phyloP scores from a whole-genome alignment of 306 rosid genomes.

The Leucaena leucocephala region DNA sequence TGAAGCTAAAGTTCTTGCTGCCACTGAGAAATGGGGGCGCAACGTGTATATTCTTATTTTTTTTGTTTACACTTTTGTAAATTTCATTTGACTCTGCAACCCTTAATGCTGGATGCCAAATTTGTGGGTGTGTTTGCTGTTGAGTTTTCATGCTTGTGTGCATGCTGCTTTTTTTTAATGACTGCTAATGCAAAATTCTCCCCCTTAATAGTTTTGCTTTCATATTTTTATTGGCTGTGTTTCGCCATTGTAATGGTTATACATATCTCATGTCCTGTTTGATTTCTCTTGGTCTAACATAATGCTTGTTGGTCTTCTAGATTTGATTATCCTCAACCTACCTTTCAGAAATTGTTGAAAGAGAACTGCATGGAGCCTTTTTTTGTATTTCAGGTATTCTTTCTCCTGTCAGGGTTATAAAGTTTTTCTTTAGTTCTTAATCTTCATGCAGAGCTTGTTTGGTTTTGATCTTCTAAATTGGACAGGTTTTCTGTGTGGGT shows the following conservation, averaged over 20 bases:
- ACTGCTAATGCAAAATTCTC: not conserved
- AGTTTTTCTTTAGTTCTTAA: not conserved
- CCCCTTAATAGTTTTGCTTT: not conserved
- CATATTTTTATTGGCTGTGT: conserved; percentile 16
- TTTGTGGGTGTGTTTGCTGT: not conserved
- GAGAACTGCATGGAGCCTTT: conserved; percentile 98
- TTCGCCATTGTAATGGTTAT: conserved; percentile 3
- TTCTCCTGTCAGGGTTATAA: not conserved
- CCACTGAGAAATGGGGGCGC: conserved; percentile 94
- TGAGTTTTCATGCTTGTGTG: conserved; percentile 21
- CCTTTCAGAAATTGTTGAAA: conserved; percentile 94
- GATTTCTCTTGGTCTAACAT: conserved; percentile 18
- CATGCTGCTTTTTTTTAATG: not conserved
- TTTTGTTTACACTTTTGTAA: conserved; percentile 19
- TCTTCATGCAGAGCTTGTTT: conserved; percentile 34
- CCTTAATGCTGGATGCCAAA: conserved; percentile 18
- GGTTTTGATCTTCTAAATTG: conserved; percentile 17
- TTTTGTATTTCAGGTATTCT: conserved; percentile 90
- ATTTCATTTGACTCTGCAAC: conserved; percentile 19
- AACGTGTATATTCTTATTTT: conserved; percentile 72
- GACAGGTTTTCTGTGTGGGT: conserved; percentile 97
- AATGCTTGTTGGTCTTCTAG: conserved; percentile 56
- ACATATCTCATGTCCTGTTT: not conserved
- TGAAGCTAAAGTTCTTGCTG: conserved; percentile 78
- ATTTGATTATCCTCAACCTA: conserved; percentile 97